Conservation (phyloP, 2,329 filamentous ascomycete genomes). For the Sarocladium brachiariae region DNA sequence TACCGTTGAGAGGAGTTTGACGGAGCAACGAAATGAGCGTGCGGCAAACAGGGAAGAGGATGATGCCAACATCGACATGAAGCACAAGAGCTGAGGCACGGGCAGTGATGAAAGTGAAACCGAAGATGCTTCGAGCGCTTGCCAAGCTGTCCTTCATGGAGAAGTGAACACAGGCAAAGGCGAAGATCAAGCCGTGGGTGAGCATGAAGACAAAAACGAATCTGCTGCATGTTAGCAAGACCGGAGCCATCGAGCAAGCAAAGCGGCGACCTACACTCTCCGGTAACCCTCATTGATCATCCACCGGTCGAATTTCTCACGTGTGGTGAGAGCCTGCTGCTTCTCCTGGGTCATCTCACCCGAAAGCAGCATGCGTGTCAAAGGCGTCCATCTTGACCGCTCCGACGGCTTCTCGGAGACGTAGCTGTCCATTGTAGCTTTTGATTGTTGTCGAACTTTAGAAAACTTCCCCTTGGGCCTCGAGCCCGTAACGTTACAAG, state of each 20-base stretch:
- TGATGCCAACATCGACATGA: constrained; percentile 73
- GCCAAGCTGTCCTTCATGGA: constrained; percentile 69
- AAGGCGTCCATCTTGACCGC: constrained; percentile 73
- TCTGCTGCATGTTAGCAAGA: constrained; percentile 32
- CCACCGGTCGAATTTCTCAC: constrained; percentile 75
- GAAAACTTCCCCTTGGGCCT: constrained; percentile 6
- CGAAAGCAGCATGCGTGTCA: constrained; percentile 76
- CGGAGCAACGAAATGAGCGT: constrained; percentile 76
- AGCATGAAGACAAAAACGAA: constrained; percentile 71
- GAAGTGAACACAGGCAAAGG: constrained; percentile 75
- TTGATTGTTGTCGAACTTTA: not conserved
- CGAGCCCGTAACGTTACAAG: not conserved
- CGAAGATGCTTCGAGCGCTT: constrained; percentile 59
- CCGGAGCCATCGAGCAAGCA: not conserved
- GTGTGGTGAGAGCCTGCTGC: constrained; percentile 58
- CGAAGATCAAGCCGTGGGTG: constrained; percentile 69
- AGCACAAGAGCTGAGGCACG: constrained; percentile 68
- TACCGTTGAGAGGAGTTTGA: constrained; percentile 76
- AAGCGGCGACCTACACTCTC: constrained; percentile 54
- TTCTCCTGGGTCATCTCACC: constrained; percentile 73
- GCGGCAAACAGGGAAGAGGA: constrained; percentile 76
- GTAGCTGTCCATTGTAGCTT: constrained; percentile 21
- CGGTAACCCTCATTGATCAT: constrained; percentile 86
- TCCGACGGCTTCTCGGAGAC: constrained; percentile 45
- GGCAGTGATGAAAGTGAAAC: constrained; percentile 70